Evolutionary conservation across 345 rosid genomes (phyloP), one percentile per base, ranked within the genome.

Genomic region (Populus nigra): DNA sequence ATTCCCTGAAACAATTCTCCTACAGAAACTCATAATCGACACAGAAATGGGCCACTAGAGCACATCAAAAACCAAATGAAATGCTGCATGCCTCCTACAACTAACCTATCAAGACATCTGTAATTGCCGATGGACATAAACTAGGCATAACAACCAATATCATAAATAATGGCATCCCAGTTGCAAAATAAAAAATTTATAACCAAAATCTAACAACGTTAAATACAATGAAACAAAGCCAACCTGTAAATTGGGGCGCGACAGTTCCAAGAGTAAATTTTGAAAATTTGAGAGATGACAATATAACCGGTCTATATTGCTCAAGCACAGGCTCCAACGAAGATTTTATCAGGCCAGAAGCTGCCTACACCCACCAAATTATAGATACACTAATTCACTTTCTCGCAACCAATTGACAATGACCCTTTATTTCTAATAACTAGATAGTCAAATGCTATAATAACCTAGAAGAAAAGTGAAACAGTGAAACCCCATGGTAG

Each of bases 161-260:
- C 22, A 8, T 38, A 39, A 77, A 27, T 11, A 69, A 41, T 12
- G 43, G 31, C 10, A 36, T 11, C 33, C 3, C 66, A 57, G 29
- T 33, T 9, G 65, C 65, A 31, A 36, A 43, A 39, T 3, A 4
- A 69, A 13, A 69, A 31, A 29, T 25, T 12, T 15, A 68, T 20
- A 66, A 49, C 16, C 25, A 36, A 43, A 69, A 39, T 45, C 29
- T 41, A 63, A 17, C 18, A 31, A 12, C 25, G 33, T 71, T 11
- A 2, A 23, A 47, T 50, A n/a, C 20, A 47, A 74, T 16, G 47
- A 68, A 74, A 49, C 1, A 62, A 73, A 83, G 87, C 89, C 70
- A 77, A 94, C 99, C 99, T 85, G 99, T 96, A 71, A 96, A 96
- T 69, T 96, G 98, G n/a, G 99, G 99, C 27, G 98, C 98, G 81